A percentile compares a stretch with the other conserved stretches of the same genome.
These are phyloP conservation scores for Moesziomyces sp. DNA, from an alignment of 1,284 basidiomycete species.

Conservation along the genomic window DNA sequence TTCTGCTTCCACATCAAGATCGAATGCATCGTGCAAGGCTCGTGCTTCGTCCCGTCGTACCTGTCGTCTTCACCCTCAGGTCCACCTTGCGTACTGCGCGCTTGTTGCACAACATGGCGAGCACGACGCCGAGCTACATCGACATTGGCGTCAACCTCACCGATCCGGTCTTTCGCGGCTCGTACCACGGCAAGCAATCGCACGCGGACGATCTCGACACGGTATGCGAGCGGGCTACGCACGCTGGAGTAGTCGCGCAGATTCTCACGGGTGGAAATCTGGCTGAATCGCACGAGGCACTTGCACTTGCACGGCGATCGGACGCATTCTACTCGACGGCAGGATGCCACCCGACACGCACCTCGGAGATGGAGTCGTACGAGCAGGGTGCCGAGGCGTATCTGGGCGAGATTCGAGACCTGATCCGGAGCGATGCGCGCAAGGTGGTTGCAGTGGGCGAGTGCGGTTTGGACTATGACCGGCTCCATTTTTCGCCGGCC, in stretches of 20 bases:
- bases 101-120: not conserved
- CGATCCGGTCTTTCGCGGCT: constrained; percentile 70
- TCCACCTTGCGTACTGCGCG: too few relatives aligned
- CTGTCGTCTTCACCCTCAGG: too few relatives aligned
- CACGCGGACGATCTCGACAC: constrained; percentile 75
- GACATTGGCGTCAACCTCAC: constrained; percentile 72
- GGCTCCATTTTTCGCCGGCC: constrained; percentile 77
- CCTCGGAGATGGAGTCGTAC: constrained; percentile 77
- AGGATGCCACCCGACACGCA: constrained; percentile 88
- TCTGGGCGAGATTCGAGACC: constrained; percentile 70
- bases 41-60: too few relatives aligned
- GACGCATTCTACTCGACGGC: constrained; percentile 78
- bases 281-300: constrained; percentile 75
- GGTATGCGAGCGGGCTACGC: constrained; percentile 75
- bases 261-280: constrained; percentile 84
- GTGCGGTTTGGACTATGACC: constrained; percentile 88
- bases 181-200: constrained; percentile 70
- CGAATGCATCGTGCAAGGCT: too few relatives aligned
- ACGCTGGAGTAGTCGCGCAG: constrained; percentile 79
- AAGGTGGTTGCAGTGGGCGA: constrained; percentile 74
- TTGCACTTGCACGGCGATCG: constrained; percentile 75
- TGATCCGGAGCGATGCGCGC: constrained; percentile 15
- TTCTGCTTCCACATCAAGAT: too few relatives aligned
- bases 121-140: constrained; percentile 33
- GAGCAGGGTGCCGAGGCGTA: constrained; percentile 74